A percentile compares a stretch with the other conserved stretches of the same genome.
Conservation (phyloP, 1,284 basidiomycete genomes). For the Fistulina hepatica region DNA sequence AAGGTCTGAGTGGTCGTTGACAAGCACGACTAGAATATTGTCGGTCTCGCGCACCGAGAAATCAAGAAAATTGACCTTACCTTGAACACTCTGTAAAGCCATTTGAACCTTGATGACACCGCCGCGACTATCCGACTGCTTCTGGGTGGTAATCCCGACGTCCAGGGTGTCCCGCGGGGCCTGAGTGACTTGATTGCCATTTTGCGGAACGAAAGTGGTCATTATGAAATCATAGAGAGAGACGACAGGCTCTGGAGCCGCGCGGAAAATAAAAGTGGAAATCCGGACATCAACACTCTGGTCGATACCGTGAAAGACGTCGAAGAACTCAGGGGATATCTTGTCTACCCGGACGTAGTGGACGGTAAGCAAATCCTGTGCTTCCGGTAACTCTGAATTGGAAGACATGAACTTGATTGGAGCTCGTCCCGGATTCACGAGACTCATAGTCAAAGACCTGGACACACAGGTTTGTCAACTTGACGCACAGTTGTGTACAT, state of each 20-base stretch:
- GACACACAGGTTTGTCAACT: neutral
- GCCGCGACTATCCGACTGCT: neutral
- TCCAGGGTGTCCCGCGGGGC: neutral
- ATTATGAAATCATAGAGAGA: slow-evolving; percentile 96
- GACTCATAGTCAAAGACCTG: slow-evolving; percentile 61
- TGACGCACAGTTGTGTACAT: slow-evolving; percentile 5
- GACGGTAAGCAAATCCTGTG: slow-evolving; percentile 75
- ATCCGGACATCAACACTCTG: slow-evolving; percentile 84
- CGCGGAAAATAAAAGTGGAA: slow-evolving; percentile 87
- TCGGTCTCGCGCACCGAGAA: too few species aligned
- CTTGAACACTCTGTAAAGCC: slow-evolving; percentile 73
- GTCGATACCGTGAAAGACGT: slow-evolving; percentile 79
- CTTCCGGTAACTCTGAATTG: slow-evolving; percentile 33
- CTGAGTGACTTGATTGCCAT: slow-evolving; percentile 12
- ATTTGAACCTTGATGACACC: slow-evolving; percentile 59
- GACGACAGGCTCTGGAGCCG: slow-evolving; percentile 87
- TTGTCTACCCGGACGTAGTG: slow-evolving; percentile 76
- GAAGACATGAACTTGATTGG: slow-evolving; percentile 75
- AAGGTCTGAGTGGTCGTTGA: slow-evolving; percentile 64
- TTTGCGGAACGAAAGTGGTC: slow-evolving; percentile 78
- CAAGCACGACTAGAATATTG: slow-evolving; percentile 48
- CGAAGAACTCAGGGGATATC: slow-evolving; percentile 80
- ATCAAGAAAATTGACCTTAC: too few species aligned
- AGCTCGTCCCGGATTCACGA: slow-evolving; percentile 52
- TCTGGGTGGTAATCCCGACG: slow-evolving; percentile 1